These are phyloP conservation scores for Apiospora aurea DNA, from an alignment of 2,329 filamentous ascomycete species.

Conservation along the genomic window DNA sequence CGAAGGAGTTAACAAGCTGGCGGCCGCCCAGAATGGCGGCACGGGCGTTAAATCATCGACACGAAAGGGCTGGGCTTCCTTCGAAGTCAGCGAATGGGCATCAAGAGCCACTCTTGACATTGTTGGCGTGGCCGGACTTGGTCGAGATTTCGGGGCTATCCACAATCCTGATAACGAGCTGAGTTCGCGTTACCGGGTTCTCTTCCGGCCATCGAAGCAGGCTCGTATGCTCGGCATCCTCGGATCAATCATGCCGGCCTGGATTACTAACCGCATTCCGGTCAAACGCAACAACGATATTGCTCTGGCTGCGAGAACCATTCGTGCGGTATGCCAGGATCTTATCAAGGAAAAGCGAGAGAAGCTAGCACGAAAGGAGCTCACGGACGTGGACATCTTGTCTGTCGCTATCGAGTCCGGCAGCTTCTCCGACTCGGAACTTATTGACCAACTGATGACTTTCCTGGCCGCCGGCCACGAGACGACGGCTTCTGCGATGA, in stretches of 20 bases:
- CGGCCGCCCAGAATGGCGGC: slow-evolving; percentile 29
- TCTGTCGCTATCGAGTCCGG: slow-evolving; percentile 46
- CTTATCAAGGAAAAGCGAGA: slow-evolving; percentile 75
- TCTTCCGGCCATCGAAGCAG: slow-evolving; percentile 61
- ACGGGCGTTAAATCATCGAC: slow-evolving; percentile 37
- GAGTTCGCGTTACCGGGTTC: slow-evolving; percentile 59
- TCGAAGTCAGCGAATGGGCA: slow-evolving; percentile 69
- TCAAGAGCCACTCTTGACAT: slow-evolving; percentile 77
- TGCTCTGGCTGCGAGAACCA: slow-evolving; percentile 58
- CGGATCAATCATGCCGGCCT: slow-evolving; percentile 66
- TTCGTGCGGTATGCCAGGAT: slow-evolving; percentile 71
- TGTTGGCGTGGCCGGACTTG: slow-evolving; percentile 75
- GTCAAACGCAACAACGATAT: slow-evolving; percentile 74
- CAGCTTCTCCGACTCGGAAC: slow-evolving; percentile 48
- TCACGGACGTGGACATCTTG: slow-evolving; percentile 46
- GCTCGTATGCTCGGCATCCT: slow-evolving; percentile 65
- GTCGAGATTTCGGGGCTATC: slow-evolving; percentile 73
- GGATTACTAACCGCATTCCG: slow-evolving; percentile 70
- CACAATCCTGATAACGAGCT: slow-evolving; percentile 66
- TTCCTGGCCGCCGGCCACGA: slow-evolving; percentile 54
- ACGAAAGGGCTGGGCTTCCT: slow-evolving; percentile 46
- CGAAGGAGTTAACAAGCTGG: neutral
- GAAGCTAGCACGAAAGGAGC: slow-evolving; percentile 54
- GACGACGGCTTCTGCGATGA: slow-evolving; percentile 50
- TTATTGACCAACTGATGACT: slow-evolving; percentile 51